Base-by-base conservation (phyloP, 345 rosid genomes). In the Bruguiera gymnorhiza region DNA sequence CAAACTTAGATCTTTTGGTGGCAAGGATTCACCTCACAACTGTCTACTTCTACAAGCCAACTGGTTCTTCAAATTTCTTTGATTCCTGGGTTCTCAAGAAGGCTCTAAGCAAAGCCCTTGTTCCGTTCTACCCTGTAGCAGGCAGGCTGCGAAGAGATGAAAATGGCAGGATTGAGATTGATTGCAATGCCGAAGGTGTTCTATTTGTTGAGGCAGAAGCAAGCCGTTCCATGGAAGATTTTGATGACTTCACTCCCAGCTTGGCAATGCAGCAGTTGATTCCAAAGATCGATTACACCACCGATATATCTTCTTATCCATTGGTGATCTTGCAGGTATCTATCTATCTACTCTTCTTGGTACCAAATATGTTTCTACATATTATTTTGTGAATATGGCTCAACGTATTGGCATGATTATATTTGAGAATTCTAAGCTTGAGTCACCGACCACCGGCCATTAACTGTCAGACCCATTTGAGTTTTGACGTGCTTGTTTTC, bases 41-140 rank as follows among this genome's bases (percentile, higher is more conserved):
- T 0, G 53, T 78, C 3, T 71, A 63, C 61, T 67, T 77, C 27
- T 80, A 72, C 67, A 71, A 68, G 52, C 61, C 75, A 31, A 54
- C 56, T 11, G 76, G 57, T 8, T 67, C 64, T 16, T 32, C 74
- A 1, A 43, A 46, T 31, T 74, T 71, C 46, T 77, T 74, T 30
- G 57, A 74, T 1, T 18, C 65, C 6, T 3, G 32, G 4, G 66
- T 63, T 23, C 75, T 82, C 4, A 78, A 73, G 58, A 65, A 80
- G 6, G 67, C 78, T 60, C 36, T 83, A 0, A 63, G 79, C 48
- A 24, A 69, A 11, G 70, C 61, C 65, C 74, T 80, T 0, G 86
- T 78, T 6, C 73, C 74, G 1, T 80, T 80, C 48, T 78, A 83
- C 43, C 84, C 84, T 0, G 60, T 69, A 15, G 86, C 82, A 1